A percentile compares a stretch with the other conserved stretches of the same genome.
phyloP scores from a whole-genome alignment of 768 basidiomycete species.

The Boletus sensibilis region DNA sequence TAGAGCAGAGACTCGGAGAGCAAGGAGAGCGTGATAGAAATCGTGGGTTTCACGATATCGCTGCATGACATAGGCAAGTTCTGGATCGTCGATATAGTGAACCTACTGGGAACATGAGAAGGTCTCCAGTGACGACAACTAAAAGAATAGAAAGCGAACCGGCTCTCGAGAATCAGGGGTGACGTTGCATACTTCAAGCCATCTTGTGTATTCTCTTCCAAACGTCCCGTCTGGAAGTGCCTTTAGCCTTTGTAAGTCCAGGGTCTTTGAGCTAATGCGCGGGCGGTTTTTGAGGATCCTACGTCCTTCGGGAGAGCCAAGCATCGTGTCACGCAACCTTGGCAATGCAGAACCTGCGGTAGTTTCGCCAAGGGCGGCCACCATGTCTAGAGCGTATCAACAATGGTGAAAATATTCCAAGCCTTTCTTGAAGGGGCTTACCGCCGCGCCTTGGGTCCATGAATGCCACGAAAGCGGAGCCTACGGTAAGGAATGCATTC shows the following conservation, averaged over 20 bases:
- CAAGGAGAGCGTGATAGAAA: slow-evolving; percentile 91
- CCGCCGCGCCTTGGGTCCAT: slow-evolving; percentile 82
- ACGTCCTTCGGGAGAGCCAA: slow-evolving; percentile 77
- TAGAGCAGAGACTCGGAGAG: slow-evolving; percentile 84
- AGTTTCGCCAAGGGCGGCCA: slow-evolving; percentile 91
- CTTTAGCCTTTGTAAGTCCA: slow-evolving; percentile 68
- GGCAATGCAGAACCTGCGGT: slow-evolving; percentile 81
- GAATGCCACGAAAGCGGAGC: slow-evolving; percentile 81
- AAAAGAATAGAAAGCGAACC: slow-evolving; percentile 44
- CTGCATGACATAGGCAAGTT: slow-evolving; percentile 96
- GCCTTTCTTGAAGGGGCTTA: slow-evolving; percentile 36
- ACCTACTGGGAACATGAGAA: slow-evolving; percentile 52
- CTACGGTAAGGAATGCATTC: slow-evolving; percentile 80
- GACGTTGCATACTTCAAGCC: slow-evolving; percentile 85
- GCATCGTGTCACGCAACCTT: slow-evolving; percentile 73
- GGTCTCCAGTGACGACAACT: background rate
- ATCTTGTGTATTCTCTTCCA: slow-evolving; percentile 82
- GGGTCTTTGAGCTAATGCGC: slow-evolving; percentile 69
- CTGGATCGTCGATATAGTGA: slow-evolving; percentile 91
- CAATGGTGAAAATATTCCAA: background rate
- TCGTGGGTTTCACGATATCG: slow-evolving; percentile 98
- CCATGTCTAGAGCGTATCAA: slow-evolving; percentile 67
- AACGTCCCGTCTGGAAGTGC: slow-evolving; percentile 76
- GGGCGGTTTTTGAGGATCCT: slow-evolving; percentile 82
- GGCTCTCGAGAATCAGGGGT: slow-evolving; percentile 93